Percentiles rank a stretch among this genome's conserved stretches.
Conservation (phyloP, 768 basidiomycete genomes). For the Mycena belliarum region DNA sequence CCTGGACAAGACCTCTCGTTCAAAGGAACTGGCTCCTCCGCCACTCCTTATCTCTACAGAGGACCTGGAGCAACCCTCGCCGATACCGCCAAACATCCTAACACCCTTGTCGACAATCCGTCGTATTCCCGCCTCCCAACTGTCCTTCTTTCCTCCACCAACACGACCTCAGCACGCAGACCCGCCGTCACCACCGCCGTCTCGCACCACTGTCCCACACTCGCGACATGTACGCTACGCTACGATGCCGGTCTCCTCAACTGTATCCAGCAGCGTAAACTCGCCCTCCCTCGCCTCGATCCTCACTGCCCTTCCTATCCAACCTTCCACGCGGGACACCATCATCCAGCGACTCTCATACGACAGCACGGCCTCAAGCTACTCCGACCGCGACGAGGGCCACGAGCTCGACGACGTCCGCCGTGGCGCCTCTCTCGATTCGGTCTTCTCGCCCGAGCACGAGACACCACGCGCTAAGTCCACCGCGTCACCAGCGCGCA, state of each 20-base stretch:
- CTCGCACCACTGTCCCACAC: slow-evolving; percentile 19
- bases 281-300: slow-evolving; percentile 41
- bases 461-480: slow-evolving; percentile 9
- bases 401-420: slow-evolving; percentile 47
- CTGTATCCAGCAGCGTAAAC: slow-evolving; percentile 4
- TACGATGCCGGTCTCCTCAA: slow-evolving; percentile 17
- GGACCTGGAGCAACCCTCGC: slow-evolving; percentile 12
- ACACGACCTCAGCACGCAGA: slow-evolving; percentile 22
- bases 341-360: slow-evolving; percentile 57
- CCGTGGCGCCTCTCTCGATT: slow-evolving; percentile 27
- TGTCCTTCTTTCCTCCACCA: slow-evolving; percentile 59
- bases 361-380: slow-evolving; percentile 44
- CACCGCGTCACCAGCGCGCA: background rate
- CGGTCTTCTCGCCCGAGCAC: slow-evolving; percentile 23
- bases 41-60: slow-evolving; percentile 21
- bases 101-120: slow-evolving; percentile 35
- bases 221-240: slow-evolving; percentile 17
- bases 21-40: slow-evolving; percentile 32
- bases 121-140: slow-evolving; percentile 49
- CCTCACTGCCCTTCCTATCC: slow-evolving; percentile 49
- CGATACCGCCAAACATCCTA: slow-evolving; percentile 7
- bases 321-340: slow-evolving; percentile 54
- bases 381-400: slow-evolving; percentile 37
- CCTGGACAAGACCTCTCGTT: slow-evolving; percentile 54
- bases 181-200: slow-evolving; percentile 13